Evolutionary conservation across 441 rosid species (phyloP).

Genomic region (Adansonia grandidieri): DNA sequence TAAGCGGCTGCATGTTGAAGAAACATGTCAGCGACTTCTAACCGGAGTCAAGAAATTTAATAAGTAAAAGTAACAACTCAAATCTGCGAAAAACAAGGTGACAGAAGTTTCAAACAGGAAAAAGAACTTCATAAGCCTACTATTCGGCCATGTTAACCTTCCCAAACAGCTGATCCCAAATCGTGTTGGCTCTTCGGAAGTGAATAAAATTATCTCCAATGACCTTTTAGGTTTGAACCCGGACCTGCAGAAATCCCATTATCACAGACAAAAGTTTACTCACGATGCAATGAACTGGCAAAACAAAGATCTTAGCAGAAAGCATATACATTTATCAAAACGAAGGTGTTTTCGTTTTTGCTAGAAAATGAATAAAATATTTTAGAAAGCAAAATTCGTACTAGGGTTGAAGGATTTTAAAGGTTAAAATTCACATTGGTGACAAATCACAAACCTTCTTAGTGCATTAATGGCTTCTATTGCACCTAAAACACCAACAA

Average conservation of each 20-base stretch:
- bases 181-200: constrained; percentile 95
- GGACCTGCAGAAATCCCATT: constrained; percentile 48
- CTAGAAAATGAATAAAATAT: neutral
- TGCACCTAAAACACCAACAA: constrained; percentile 93
- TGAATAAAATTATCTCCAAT: constrained; percentile 79
- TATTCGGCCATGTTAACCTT: constrained; percentile 52
- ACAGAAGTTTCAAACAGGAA: neutral
- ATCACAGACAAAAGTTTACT: neutral
- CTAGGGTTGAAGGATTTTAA: constrained; percentile 13
- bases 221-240: constrained; percentile 86
- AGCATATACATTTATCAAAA: constrained; percentile 1
- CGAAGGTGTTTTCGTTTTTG: neutral
- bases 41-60: constrained; percentile 5
- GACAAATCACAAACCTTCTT: constrained; percentile 52
- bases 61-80: neutral
- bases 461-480: constrained; percentile 86
- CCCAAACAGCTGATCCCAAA: constrained; percentile 95
- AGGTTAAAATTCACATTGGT: constrained; percentile 8
- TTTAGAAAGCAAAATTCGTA: neutral
- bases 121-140: neutral
- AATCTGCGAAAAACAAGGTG: constrained; percentile 14
- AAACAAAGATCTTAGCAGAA: constrained; percentile 17
- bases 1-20: constrained; percentile 64
- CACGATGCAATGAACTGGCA: neutral
- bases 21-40: constrained; percentile 30